phyloP scores from a whole-genome alignment of 306 rosid species.

The Senna tora region DNA sequence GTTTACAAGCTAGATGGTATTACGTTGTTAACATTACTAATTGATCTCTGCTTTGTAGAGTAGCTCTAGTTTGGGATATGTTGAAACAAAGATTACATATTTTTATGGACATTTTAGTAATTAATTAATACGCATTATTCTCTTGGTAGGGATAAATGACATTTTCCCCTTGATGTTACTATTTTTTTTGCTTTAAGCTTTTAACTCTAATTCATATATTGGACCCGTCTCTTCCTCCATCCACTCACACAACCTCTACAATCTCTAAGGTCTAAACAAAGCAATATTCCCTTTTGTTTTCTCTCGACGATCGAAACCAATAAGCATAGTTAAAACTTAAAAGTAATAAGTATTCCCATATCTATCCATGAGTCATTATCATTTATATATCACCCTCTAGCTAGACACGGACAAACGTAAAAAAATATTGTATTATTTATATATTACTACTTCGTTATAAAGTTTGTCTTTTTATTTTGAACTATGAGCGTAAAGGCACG shows the following conservation, averaged over 20 bases:
- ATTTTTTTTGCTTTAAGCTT: neutral
- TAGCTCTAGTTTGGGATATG: constrained; percentile 18
- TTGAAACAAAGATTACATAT: constrained; percentile 20
- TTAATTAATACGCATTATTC: neutral
- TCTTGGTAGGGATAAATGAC: constrained; percentile 6
- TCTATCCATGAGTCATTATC: neutral
- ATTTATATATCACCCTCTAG: neutral
- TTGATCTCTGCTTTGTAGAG: neutral
- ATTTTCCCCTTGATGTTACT: neutral
- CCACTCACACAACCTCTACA: too few relatives aligned
- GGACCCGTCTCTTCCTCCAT: too few relatives aligned
- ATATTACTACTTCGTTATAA: too few relatives aligned
- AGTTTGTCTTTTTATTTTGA: too few relatives aligned
- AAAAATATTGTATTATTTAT: too few relatives aligned
- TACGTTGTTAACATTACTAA: neutral
- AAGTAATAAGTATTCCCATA: neutral
- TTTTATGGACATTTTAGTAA: neutral
- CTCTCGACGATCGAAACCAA: too few relatives aligned
- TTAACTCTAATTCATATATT: too few relatives aligned
- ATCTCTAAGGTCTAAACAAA: too few relatives aligned
- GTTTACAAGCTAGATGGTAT: neutral
- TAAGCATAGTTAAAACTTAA: neutral
- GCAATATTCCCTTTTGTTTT: too few relatives aligned
- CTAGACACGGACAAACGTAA: too few relatives aligned
- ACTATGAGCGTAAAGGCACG: too few relatives aligned